These are phyloP conservation scores for Ascomycota sp. DNA, from an alignment of 2,329 filamentous ascomycete genomes.

Conservation along the genomic window DNA sequence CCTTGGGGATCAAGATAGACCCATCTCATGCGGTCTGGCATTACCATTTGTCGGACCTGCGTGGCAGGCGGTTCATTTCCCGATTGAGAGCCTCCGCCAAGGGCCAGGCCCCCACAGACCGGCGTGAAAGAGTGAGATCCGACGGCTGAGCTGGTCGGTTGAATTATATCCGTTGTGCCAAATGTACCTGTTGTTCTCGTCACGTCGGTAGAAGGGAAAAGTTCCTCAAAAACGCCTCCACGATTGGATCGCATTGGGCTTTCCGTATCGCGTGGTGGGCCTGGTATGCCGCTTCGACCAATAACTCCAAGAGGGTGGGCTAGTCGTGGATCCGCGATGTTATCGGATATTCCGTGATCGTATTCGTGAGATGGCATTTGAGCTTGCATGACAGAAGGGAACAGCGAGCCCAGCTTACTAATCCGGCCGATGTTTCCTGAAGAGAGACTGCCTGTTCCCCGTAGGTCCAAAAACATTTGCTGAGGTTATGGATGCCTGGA, in stretches of 20 bases:
- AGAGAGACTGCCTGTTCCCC: conserved; percentile 29
- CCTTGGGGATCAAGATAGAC: conserved; percentile 92
- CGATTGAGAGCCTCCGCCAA: conserved; percentile 14
- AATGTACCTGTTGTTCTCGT: conserved; percentile 15
- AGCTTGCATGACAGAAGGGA: conserved; percentile 75
- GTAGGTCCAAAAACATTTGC: conserved; percentile 49
- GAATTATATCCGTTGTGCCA: conserved; percentile 16
- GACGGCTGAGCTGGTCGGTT: conserved; percentile 12
- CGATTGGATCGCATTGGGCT: conserved; percentile 36
- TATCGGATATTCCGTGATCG: conserved; percentile 35
- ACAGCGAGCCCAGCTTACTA: conserved; percentile 72
- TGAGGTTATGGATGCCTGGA: conserved; percentile 45
- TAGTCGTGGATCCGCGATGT: conserved; percentile 37
- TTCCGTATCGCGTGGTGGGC: conserved; percentile 33
- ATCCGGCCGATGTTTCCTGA: conserved; percentile 50
- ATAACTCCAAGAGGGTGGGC: conserved; percentile 45
- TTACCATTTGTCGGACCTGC: conserved; percentile 81
- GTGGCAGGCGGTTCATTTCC: conserved; percentile 33
- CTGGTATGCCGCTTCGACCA: conserved; percentile 37
- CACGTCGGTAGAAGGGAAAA: conserved; percentile 21
- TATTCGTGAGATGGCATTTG: conserved; percentile 65
- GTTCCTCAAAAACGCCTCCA: conserved; percentile 34
- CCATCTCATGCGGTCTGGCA: conserved; percentile 98
- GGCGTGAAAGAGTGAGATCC: conserved; percentile 16
- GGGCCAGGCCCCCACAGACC: conserved; percentile 14